Evolutionary conservation across 2,329 filamentous ascomycete species (phyloP).

Genomic region (Sporothrix globosa): DNA sequence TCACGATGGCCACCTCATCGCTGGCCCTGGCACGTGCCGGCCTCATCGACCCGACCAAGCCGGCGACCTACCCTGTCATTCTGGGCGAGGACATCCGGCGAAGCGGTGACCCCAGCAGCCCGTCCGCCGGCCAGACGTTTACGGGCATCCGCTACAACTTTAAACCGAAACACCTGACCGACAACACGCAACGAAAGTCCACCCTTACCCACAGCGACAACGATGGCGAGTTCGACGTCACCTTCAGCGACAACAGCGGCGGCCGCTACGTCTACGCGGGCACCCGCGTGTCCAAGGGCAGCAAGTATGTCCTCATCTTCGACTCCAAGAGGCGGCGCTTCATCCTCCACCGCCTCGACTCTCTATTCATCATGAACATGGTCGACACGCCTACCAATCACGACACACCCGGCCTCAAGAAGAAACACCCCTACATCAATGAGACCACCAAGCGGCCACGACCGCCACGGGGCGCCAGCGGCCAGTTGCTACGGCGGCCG

Average conservation of each 20-base stretch:
- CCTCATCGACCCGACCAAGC: constrained; percentile 62
- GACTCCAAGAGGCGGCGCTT: constrained; percentile 75
- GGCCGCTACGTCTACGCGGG: constrained; percentile 65
- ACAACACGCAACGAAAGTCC: constrained; percentile 48
- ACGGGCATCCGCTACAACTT: constrained; percentile 67
- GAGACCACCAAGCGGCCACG: constrained; percentile 34
- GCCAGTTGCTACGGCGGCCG: constrained; percentile 12
- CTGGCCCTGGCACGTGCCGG: constrained; percentile 36
- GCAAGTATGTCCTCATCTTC: constrained; percentile 72
- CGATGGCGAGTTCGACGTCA: constrained; percentile 60
- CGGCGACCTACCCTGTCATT: constrained; percentile 64
- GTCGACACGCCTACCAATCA: constrained; percentile 67
- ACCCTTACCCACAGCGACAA: constrained; percentile 53
- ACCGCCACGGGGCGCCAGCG: constrained; percentile 23
- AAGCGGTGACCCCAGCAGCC: constrained; percentile 47
- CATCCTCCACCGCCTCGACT: constrained; percentile 78
- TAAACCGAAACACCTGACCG: constrained; percentile 57
- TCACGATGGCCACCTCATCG: constrained; percentile 36
- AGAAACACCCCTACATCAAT: constrained; percentile 68
- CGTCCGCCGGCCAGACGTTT: constrained; percentile 59
- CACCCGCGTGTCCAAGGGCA: constrained; percentile 58
- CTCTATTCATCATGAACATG: constrained; percentile 87
- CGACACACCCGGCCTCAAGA: constrained; percentile 64
- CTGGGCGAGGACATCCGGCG: constrained; percentile 62
- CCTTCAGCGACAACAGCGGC: constrained; percentile 55